Evolutionary conservation across 495 filamentous ascomycete species (phyloP).

Genomic region (Annulohypoxylon moriforme): DNA sequence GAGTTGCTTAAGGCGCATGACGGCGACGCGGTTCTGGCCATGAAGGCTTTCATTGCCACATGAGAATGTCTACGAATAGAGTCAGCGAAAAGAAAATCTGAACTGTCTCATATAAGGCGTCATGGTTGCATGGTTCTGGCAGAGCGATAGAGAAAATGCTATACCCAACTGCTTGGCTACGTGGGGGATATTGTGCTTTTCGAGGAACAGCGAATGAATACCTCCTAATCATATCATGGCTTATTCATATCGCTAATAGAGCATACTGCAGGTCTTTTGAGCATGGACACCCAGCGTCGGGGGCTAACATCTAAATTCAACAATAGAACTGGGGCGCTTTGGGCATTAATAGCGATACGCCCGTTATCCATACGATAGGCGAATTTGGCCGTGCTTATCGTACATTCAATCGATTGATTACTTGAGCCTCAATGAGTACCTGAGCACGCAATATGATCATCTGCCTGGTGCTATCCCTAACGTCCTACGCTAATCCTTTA

Average conservation of each 20-base stretch:
- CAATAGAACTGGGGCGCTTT: neutral
- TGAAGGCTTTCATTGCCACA: conserved; percentile 65
- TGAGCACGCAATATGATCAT: too few species aligned
- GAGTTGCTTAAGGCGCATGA: conserved; percentile 84
- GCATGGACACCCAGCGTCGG: neutral
- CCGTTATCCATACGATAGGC: neutral
- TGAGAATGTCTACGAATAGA: neutral
- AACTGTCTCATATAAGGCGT: conserved; percentile 36
- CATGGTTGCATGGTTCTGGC: conserved; percentile 7
- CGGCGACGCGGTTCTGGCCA: conserved; percentile 76
- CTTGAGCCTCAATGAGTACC: neutral
- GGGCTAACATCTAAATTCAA: neutral
- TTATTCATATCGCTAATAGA: neutral
- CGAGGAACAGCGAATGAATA: neutral
- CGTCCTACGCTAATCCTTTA: too few species aligned
- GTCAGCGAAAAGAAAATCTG: neutral
- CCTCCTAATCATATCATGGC: neutral
- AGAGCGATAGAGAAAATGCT: conserved; percentile 31
- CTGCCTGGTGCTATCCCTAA: too few species aligned
- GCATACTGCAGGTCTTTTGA: neutral
- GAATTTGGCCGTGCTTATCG: neutral
- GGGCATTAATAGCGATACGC: neutral
- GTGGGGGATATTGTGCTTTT: neutral
- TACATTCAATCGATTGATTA: neutral
- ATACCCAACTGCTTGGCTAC: conserved; percentile 11